phyloP scores from a whole-genome alignment of 2,329 filamentous ascomycete species.

The Pseudocercospora ulei region DNA sequence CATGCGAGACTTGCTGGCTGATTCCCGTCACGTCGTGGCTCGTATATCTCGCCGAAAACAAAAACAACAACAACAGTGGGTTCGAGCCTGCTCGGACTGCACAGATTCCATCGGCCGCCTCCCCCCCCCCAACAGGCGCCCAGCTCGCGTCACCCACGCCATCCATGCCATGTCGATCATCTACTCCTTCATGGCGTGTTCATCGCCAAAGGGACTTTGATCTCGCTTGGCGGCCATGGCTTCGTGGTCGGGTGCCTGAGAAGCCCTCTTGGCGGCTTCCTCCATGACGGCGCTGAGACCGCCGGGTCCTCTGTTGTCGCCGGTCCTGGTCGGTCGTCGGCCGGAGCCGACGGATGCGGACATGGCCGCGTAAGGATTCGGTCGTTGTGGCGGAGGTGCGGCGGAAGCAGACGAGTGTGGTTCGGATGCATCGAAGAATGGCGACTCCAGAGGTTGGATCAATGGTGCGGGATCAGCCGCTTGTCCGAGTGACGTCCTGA shows the following conservation, averaged over 20 bases:
- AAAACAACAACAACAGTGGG: too few relatives aligned
- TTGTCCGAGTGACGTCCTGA: conserved; percentile 16
- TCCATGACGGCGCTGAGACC: conserved; percentile 41
- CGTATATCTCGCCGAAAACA: conserved; percentile 1
- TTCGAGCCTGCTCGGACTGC: conserved; percentile 6
- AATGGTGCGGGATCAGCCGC: conserved; percentile 19
- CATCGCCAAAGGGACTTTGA: conserved; percentile 32
- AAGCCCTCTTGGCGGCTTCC: conserved; percentile 38
- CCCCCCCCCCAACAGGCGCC: too few relatives aligned
- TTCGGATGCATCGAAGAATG: conserved; percentile 33
- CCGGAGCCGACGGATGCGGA: conserved; percentile 26
- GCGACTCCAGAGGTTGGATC: conserved; percentile 28
- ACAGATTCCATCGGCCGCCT: too few relatives aligned
- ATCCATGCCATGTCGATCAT: too few relatives aligned
- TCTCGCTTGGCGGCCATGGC: conserved; percentile 25
- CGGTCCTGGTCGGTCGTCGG: conserved; percentile 10
- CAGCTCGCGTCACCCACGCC: background rate
- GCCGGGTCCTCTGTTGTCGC: conserved; percentile 22
- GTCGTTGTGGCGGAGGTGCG: conserved; percentile 23
- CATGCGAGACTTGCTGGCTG: conserved; percentile 7
- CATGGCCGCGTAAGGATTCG: conserved; percentile 36
- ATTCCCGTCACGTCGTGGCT: conserved; percentile 5
- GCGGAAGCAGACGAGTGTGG: conserved; percentile 16
- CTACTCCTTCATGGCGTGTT: conserved; percentile 22
- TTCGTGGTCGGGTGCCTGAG: conserved; percentile 28